Conservation (phyloP, 78 protist genomes). For the Dictyostelium firmibasis region DNA sequence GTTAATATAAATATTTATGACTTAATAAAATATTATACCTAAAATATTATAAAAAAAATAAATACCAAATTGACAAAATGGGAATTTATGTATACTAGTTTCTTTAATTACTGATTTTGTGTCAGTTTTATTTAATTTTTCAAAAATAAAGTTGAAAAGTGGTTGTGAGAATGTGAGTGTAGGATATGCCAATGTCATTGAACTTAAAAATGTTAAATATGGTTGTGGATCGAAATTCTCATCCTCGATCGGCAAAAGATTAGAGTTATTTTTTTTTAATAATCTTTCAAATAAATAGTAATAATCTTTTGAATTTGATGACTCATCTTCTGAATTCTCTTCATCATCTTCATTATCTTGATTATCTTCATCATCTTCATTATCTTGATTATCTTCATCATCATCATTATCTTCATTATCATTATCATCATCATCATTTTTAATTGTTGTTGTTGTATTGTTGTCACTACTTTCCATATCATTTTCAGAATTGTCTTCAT, state of each 20-base stretch:
- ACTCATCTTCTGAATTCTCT: not conserved
- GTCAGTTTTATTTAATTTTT: not conserved
- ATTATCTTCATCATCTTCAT: not conserved
- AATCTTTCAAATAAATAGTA: not conserved
- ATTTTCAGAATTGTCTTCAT: not conserved
- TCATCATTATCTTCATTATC: not conserved
- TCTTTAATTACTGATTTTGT: not conserved
- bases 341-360: not conserved
- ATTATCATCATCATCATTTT: not conserved
- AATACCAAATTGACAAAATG: conserved; percentile 72
- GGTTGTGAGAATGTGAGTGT: not conserved
- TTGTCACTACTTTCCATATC: not conserved
- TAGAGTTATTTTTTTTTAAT: not conserved
- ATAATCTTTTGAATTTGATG: not conserved
- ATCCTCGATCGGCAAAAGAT: not conserved
- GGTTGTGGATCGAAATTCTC: not conserved
- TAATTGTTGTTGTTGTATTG: not conserved
- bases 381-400: not conserved
- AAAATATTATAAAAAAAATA: not conserved
- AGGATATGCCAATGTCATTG: not conserved
- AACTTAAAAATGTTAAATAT: not conserved
- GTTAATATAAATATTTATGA: not conserved
- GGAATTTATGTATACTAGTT: conserved; percentile 10
- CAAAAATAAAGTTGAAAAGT: not conserved
- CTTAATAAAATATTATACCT: not conserved